Conservation (phyloP, 768 basidiomycete genomes). For the Panus rudis region DNA sequence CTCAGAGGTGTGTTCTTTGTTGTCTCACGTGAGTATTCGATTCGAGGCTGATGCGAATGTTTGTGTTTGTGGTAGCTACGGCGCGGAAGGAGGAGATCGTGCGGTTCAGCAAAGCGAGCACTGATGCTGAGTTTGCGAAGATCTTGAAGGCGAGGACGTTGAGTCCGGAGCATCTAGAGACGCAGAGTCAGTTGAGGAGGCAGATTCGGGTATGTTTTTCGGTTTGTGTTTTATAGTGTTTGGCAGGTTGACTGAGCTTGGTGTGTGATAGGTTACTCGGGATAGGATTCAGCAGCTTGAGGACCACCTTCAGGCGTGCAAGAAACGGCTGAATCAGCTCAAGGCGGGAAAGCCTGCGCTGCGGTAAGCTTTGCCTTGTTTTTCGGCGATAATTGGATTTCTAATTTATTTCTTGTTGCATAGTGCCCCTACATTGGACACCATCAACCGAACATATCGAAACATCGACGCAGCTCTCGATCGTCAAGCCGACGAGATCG, state of each 20-base stretch:
- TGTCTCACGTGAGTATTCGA: no score
- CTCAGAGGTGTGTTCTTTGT: slow-evolving; percentile 49
- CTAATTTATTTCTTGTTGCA: not conserved
- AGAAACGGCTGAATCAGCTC: slow-evolving; percentile 58
- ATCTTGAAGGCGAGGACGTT: slow-evolving; percentile 34
- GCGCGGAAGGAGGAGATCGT: slow-evolving; percentile 79
- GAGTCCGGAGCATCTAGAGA: slow-evolving; percentile 82
- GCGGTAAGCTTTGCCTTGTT: slow-evolving; percentile 36
- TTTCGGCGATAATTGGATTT: not conserved
- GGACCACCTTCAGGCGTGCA: slow-evolving; percentile 58
- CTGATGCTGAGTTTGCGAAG: slow-evolving; percentile 65
- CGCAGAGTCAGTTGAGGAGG: slow-evolving; percentile 68
- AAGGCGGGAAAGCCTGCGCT: slow-evolving; percentile 56
- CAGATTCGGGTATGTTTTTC: slow-evolving; percentile 53
- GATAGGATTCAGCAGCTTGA: slow-evolving; percentile 78
- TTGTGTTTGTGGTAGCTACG: slow-evolving; percentile 41
- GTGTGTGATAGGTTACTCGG: slow-evolving; percentile 55
- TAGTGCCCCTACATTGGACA: slow-evolving; percentile 81
- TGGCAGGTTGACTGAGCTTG: slow-evolving; percentile 9
- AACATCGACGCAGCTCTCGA: slow-evolving; percentile 74
- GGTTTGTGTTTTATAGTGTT: not conserved
- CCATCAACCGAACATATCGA: slow-evolving; percentile 75
- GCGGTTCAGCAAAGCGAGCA: slow-evolving; percentile 71
- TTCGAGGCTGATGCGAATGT: not conserved
- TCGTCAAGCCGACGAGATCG: slow-evolving; percentile 52